Evolutionary conservation across 1,284 basidiomycete genomes (phyloP).

Genomic region (Neonothopanus nambi): DNA sequence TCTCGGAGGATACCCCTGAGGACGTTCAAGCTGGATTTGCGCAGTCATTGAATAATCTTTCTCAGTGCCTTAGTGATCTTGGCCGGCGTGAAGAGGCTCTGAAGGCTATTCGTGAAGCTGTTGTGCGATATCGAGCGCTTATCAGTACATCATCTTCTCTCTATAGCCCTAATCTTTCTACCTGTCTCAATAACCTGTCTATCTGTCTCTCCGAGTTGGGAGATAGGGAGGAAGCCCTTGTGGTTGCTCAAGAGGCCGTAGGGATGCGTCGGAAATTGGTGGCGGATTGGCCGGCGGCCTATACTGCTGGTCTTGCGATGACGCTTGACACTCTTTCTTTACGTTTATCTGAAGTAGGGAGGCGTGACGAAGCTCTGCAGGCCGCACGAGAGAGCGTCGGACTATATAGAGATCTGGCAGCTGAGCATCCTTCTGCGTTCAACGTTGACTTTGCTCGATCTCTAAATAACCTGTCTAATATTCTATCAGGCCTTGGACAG

Average conservation of each 20-base stretch:
- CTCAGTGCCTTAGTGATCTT: not conserved
- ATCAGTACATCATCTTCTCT: not conserved
- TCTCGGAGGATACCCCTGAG: not conserved
- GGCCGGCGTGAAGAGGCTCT: not conserved
- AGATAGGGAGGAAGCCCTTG: slow-evolving; percentile 6
- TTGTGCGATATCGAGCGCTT: slow-evolving; percentile 1
- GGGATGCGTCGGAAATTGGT: not conserved
- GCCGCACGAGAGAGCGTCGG: not conserved
- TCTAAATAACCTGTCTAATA: not conserved
- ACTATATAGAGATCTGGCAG: not conserved
- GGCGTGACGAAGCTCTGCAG: not conserved
- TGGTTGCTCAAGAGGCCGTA: slow-evolving; percentile 1
- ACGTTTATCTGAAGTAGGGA: not conserved
- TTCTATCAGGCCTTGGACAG: not conserved
- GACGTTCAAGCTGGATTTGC: not conserved
- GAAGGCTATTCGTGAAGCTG: not conserved
- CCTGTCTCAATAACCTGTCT: slow-evolving; percentile 3
- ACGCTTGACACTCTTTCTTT: not conserved
- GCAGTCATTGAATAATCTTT: not conserved
- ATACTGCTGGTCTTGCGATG: not conserved
- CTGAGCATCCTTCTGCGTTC: not conserved
- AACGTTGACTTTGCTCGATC: not conserved
- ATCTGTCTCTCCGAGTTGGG: not conserved
- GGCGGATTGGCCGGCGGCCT: not conserved
- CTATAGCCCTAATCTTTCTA: not conserved